Conservation (phyloP, 2,329 filamentous ascomycete genomes). For the Aureobasidium sp. region DNA sequence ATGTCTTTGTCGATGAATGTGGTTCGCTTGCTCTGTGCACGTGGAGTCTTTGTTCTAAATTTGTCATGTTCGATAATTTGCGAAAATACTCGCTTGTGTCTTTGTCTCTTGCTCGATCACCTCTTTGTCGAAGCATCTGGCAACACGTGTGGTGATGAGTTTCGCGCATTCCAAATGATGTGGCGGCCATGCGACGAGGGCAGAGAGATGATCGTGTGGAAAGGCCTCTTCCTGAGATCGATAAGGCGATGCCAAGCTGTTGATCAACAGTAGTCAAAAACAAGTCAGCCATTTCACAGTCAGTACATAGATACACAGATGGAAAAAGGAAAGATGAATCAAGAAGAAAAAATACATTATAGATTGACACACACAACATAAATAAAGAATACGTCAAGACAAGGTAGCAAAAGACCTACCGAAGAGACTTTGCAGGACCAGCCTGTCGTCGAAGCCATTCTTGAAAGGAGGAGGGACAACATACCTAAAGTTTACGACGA, state of each 20-base stretch:
- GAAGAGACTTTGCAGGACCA: neutral
- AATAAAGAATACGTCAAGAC: neutral
- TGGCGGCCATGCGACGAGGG: neutral
- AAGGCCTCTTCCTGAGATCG: no score
- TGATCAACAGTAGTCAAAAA: neutral
- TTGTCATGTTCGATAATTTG: neutral
- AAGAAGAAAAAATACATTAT: neutral
- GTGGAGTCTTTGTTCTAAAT: conserved; percentile 8
- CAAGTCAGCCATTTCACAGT: neutral
- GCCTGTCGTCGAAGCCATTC: neutral
- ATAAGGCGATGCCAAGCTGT: no score
- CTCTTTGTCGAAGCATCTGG: neutral
- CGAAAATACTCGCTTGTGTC: neutral
- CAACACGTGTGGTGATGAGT: neutral
- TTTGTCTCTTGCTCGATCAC: neutral
- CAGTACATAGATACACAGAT: neutral
- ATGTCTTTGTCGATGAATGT: neutral
- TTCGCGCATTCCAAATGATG: neutral
- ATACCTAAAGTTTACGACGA: neutral
- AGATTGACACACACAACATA: neutral
- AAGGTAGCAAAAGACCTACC: neutral
- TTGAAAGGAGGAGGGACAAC: neutral
- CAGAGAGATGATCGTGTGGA: neutral
- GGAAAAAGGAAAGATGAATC: neutral
- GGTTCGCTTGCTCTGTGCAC: neutral